Evolutionary conservation across 2,329 filamentous ascomycete genomes (phyloP).

Genomic region (Nannizziopsis arthrosporioides): DNA sequence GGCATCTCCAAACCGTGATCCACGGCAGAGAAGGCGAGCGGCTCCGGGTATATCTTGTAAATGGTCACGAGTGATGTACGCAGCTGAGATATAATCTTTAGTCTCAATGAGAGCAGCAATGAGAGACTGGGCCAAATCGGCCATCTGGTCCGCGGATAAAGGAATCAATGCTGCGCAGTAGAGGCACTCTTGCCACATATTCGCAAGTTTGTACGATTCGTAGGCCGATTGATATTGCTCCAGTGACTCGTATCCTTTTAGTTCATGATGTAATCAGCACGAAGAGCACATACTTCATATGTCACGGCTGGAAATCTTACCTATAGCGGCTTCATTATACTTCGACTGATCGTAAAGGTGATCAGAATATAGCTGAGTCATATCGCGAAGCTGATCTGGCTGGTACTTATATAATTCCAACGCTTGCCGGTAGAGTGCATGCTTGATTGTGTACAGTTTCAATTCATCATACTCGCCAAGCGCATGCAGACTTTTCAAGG

Average conservation of each 20-base stretch:
- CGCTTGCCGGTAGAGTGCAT: slow-evolving; percentile 65
- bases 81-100: slow-evolving; percentile 72
- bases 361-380: slow-evolving; percentile 69
- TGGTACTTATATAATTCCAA: slow-evolving; percentile 79
- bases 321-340: slow-evolving; percentile 73
- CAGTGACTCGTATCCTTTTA: slow-evolving; percentile 68
- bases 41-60: slow-evolving; percentile 60
- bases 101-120: slow-evolving; percentile 61
- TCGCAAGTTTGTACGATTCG: slow-evolving; percentile 70
- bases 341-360: slow-evolving; percentile 63
- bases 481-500: slow-evolving; percentile 61
- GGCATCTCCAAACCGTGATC: slow-evolving; percentile 79
- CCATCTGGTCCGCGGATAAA: slow-evolving; percentile 48
- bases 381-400: slow-evolving; percentile 48
- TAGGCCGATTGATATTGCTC: slow-evolving; percentile 61
- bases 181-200: slow-evolving; percentile 84
- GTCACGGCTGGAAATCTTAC: slow-evolving; percentile 19
- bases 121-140: slow-evolving; percentile 58
- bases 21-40: slow-evolving; percentile 70
- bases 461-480: slow-evolving; percentile 67
- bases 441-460: slow-evolving; percentile 63
- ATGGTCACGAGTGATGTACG: slow-evolving; percentile 70
- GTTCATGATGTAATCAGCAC: not conserved
- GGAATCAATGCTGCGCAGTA: slow-evolving; percentile 62
- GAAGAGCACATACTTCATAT: not conserved